phyloP scores from a whole-genome alignment of 352 stramenopile genomes.

The Phytophthora aleatoria region DNA sequence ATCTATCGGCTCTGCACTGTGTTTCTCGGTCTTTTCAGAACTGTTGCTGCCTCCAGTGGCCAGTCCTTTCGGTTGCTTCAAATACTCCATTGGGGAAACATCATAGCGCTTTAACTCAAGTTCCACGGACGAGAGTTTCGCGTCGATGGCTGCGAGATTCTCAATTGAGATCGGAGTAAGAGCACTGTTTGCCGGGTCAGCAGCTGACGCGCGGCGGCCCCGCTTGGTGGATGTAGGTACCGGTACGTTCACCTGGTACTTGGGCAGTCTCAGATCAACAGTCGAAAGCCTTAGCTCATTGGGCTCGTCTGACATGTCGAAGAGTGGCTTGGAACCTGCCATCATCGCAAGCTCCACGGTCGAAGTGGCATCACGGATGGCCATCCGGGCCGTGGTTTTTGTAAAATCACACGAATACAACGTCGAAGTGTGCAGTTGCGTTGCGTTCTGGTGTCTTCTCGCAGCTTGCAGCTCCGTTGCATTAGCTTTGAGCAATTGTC shows the following conservation, averaged over 20 bases:
- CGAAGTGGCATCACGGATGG: conserved; percentile 5
- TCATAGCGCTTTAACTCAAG: conserved; percentile 25
- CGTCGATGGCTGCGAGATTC: conserved; percentile 21
- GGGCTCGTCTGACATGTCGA: conserved; percentile 15
- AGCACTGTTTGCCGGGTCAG: conserved; percentile 13
- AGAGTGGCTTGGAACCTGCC: conserved; percentile 4
- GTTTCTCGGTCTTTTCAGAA: conserved; percentile 6
- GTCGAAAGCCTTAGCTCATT: conserved; percentile 19
- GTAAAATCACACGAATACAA: conserved; percentile 23
- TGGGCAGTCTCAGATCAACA: conserved; percentile 21
- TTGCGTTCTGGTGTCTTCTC: conserved; percentile 9
- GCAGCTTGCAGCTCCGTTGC: conserved; percentile 12
- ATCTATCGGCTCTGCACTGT: conserved; percentile 7
- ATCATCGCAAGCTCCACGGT: conserved; percentile 15
- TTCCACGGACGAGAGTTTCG: conserved; percentile 27
- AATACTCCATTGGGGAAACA: background rate
- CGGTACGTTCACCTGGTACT: conserved; percentile 22
- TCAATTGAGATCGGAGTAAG: conserved; percentile 25
- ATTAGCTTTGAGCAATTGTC: conserved; percentile 19
- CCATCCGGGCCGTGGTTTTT: conserved; percentile 6
- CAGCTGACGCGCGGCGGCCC: conserved; percentile 12
- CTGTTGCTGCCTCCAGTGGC: background rate
- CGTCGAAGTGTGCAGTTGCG: conserved; percentile 12
- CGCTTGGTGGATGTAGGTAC: conserved; percentile 8
- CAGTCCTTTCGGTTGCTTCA: no score